Percentiles rank a stretch among this genome's conserved stretches.
phyloP scores from a whole-genome alignment of 2,329 filamentous ascomycete species.

The Neopestalotiopsis clavispora region DNA sequence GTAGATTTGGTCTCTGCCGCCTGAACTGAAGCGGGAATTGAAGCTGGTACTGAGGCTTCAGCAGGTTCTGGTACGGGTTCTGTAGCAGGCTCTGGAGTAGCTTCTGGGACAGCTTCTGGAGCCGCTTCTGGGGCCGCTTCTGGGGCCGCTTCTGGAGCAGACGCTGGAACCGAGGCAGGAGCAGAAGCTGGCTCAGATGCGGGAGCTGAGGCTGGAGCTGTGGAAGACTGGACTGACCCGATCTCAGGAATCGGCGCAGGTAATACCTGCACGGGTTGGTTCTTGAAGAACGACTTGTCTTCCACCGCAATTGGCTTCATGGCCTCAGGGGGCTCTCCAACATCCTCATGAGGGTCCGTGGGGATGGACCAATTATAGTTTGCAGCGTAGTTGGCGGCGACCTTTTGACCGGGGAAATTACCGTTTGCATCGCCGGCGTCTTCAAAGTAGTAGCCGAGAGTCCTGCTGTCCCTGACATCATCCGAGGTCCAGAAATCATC shows the following conservation, averaged over 20 bases:
- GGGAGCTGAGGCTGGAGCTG: not conserved
- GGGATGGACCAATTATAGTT: slow-evolving; percentile 6
- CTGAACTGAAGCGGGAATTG: too few species aligned
- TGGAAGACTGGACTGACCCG: not conserved
- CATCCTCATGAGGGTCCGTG: not conserved
- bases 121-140: too few species aligned
- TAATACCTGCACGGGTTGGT: not conserved
- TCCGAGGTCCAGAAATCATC: slow-evolving; percentile 2
- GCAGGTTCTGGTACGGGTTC: too few species aligned
- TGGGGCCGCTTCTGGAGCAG: too few species aligned
- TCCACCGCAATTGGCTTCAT: not conserved
- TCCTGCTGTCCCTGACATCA: slow-evolving; percentile 3
- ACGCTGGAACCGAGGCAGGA: not conserved
- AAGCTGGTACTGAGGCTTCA: too few species aligned
- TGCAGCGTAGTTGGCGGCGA: not conserved
- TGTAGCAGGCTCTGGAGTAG: too few species aligned
- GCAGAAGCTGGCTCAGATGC: not conserved
- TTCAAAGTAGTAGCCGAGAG: not conserved
- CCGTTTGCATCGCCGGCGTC: not conserved
- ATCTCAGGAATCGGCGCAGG: not conserved
- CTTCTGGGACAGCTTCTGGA: too few species aligned
- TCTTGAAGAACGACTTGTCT: not conserved
- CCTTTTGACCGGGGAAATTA: not conserved
- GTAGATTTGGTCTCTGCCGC: not conserved
- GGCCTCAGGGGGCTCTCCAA: not conserved